These are phyloP conservation scores for Colletotrichum aenigma DNA, from an alignment of 2,329 filamentous ascomycete genomes.

Conservation along the genomic window DNA sequence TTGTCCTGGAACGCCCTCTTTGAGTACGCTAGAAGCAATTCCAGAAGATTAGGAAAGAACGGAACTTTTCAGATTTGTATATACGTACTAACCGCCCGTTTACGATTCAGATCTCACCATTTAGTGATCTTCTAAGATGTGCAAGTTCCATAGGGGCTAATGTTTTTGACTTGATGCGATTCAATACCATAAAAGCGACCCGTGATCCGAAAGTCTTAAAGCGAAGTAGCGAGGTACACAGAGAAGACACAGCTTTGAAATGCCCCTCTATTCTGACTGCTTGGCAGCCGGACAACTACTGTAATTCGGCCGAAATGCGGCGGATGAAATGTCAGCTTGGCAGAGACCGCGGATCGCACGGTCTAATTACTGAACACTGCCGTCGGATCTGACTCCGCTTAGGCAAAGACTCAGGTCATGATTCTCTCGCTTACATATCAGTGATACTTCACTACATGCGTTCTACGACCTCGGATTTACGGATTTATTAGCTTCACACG, in stretches of 20 bases:
- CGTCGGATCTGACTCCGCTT: neutral
- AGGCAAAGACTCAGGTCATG: neutral
- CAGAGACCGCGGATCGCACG: neutral
- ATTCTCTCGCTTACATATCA: neutral
- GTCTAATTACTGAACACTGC: neutral
- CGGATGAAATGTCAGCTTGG: neutral
- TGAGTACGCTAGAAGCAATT: neutral
- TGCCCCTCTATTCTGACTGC: neutral
- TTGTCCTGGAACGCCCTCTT: neutral
- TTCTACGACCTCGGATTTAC: neutral
- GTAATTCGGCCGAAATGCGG: neutral
- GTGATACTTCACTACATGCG: neutral
- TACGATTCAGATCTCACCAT: neutral
- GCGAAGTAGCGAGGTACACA: neutral
- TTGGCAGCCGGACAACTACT: neutral
- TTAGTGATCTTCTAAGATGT: neutral
- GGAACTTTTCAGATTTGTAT: neutral
- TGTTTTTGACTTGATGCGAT: neutral
- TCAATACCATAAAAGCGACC: neutral
- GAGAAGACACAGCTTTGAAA: neutral
- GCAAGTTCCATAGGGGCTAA: neutral
- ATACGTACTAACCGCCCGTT: fast-evolving
- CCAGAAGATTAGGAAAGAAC: neutral
- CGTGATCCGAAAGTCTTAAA: neutral
- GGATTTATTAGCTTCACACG: too few relatives aligned